These are phyloP conservation scores for Pleurotus cornucopiae DNA, from an alignment of 768 basidiomycete species.

Conservation along the genomic window DNA sequence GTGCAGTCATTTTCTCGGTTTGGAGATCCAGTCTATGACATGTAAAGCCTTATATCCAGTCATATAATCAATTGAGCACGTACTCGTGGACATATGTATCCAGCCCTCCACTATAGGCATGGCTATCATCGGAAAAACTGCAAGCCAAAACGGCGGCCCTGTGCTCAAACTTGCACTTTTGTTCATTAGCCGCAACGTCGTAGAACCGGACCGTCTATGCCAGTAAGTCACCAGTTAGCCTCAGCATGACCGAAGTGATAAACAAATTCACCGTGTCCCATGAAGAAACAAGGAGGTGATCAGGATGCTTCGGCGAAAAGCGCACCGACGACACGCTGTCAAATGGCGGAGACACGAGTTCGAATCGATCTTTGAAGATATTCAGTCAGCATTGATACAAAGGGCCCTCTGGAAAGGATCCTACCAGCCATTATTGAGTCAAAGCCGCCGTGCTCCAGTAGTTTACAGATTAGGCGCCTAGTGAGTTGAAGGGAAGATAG, in stretches of 20 bases:
- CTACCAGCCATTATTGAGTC: not conserved
- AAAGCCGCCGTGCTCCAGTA: no score
- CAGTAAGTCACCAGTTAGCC: conserved; percentile 2
- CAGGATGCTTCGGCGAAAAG: conserved; percentile 78
- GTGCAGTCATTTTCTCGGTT: conserved; percentile 62
- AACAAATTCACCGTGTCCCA: conserved; percentile 71
- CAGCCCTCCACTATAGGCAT: conserved; percentile 28
- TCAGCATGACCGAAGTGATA: conserved; percentile 7
- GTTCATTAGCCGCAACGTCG: conserved; percentile 63
- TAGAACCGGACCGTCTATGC: conserved; percentile 34
- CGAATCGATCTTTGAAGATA: conserved; percentile 8
- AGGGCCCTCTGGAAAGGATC: not conserved
- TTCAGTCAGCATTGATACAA: not conserved
- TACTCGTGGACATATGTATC: conserved; percentile 13
- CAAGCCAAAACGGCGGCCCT: conserved; percentile 86
- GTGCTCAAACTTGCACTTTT: conserved; percentile 81
- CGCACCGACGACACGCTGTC: conserved; percentile 80
- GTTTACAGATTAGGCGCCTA: no score
- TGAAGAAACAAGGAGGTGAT: conserved; percentile 77
- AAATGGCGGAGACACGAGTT: conserved; percentile 65
- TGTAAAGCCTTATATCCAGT: not conserved
- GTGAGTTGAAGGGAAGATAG: no score
- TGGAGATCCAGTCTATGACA: conserved; percentile 66
- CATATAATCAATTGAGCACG: not conserved
- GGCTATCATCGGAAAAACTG: conserved; percentile 61